A percentile compares a stretch with the other conserved stretches of the same genome.
Evolutionary conservation across 164 flowering plant species (phyloP).

Genomic region (Stephania cephalantha): DNA sequence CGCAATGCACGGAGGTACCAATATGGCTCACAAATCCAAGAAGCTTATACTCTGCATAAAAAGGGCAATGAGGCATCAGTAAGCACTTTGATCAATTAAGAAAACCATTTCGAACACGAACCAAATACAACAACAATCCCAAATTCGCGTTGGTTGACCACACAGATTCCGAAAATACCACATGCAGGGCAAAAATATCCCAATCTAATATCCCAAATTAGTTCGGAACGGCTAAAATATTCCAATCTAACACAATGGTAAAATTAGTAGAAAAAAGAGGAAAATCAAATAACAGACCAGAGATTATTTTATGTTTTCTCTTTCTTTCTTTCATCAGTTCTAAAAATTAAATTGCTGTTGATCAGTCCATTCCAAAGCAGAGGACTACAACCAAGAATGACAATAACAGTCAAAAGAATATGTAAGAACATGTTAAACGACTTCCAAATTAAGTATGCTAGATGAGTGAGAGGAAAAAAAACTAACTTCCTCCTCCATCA

Average conservation of each 20-base stretch:
- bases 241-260: too few species aligned
- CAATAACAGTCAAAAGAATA: neutral
- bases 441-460: neutral
- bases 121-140: neutral
- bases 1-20: constrained; percentile 96
- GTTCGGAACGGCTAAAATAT: too few species aligned
- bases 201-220: too few species aligned
- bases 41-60: constrained; percentile 79
- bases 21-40: constrained; percentile 94
- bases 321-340: neutral
- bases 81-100: neutral
- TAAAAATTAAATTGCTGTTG: neutral
- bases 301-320: neutral
- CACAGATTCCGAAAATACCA: neutral
- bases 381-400: neutral
- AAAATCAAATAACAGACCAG: neutral
- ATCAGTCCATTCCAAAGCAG: constrained; percentile 1
- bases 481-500: constrained; percentile 76
- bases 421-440: neutral
- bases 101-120: neutral
- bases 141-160: neutral
- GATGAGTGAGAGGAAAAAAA: neutral
- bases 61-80: neutral
- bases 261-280: neutral
- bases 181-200: neutral